Percentiles rank a stretch among this genome's conserved stretches.
phyloP scores from a whole-genome alignment of 2,329 filamentous ascomycete species.

The Truncatella angustata region DNA sequence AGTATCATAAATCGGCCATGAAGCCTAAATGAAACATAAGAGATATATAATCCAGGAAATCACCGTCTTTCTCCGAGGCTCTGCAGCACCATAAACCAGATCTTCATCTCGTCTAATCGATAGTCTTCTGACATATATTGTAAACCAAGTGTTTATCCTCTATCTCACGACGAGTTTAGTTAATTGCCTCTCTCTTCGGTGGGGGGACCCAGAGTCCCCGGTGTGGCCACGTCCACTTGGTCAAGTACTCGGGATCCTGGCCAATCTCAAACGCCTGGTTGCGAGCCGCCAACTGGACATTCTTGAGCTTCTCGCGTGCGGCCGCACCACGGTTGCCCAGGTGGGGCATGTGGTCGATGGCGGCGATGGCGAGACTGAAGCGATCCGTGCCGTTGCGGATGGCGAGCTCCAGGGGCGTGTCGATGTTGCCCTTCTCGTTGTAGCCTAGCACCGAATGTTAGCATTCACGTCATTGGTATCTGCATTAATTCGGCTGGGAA shows the following conservation, averaged over 20 bases:
- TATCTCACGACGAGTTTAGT: too few species aligned
- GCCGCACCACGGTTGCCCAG: conserved; percentile 63
- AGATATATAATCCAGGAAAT: neutral
- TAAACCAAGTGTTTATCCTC: too few species aligned
- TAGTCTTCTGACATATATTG: too few species aligned
- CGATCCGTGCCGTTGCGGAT: conserved; percentile 77
- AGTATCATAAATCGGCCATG: too few species aligned
- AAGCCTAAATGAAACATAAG: neutral
- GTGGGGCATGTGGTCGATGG: conserved; percentile 64
- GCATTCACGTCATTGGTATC: neutral
- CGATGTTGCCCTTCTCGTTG: conserved; percentile 81
- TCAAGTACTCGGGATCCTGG: conserved; percentile 65
- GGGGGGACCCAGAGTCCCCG: too few species aligned
- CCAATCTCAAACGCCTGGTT: conserved; percentile 68
- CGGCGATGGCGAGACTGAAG: conserved; percentile 74
- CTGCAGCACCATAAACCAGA: too few species aligned
- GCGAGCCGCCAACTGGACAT: conserved; percentile 62
- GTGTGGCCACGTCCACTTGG: conserved; percentile 65
- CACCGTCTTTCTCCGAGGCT: neutral
- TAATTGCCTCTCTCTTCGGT: neutral
- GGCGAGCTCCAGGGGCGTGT: conserved; percentile 75
- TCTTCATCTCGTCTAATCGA: neutral
- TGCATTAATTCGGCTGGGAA: too few species aligned
- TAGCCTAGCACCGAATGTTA: conserved; percentile 44
- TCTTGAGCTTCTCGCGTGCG: conserved; percentile 62